Evolutionary conservation across 2,329 filamentous ascomycete species (phyloP), one percentile per base, ranked within the genome.

Genomic region (Sporothrix phasma): DNA sequence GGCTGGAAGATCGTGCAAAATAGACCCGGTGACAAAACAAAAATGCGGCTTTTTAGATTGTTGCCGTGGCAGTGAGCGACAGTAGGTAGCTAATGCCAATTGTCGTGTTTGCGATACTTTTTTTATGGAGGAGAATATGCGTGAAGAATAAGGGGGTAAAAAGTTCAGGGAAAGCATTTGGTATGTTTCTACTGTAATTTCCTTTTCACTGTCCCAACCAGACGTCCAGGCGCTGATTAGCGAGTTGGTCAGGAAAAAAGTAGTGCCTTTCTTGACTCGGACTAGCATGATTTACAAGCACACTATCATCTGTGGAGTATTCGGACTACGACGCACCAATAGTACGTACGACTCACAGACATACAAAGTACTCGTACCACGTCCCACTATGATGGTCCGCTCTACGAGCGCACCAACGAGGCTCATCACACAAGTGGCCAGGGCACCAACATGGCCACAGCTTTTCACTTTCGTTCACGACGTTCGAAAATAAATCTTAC

Each of bases 211-310:
- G 6, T 39, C 31, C 31, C n/a, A 54, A 39, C 47, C 39, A 41
- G 3, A 13, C 46, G 43, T 24, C 19, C n/a, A 15, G 10, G 34
- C 22, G 53, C 46, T 58, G 37, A 45, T 62, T 60, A 65, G 51
- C 61, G 56, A 45, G 61, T 37, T 41, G 43, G 54, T 29, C 39
- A 31, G 60, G n/a, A 54, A 31, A 65, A 61, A 49, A 62, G 19
- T 43, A 34, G 11, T 13, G 13, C 26, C 39, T 49, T 56, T 39
- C 64, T 34, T 8, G 22, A 61, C 51, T 34, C 1, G 31, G 45
- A 54, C 46, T 65, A 65, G 64, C 24, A 3, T 39, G 3, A n/a
- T 49, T 49, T n/a, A 37, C 34, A 1, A 37, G n/a, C n/a, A n/a
- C n/a, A n/a, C n/a, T n/a, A n/a, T n/a, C n/a, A n/a, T n/a, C n/a